Conservation (phyloP, 2,329 filamentous ascomycete species). For the Paradendryphiella salina region DNA sequence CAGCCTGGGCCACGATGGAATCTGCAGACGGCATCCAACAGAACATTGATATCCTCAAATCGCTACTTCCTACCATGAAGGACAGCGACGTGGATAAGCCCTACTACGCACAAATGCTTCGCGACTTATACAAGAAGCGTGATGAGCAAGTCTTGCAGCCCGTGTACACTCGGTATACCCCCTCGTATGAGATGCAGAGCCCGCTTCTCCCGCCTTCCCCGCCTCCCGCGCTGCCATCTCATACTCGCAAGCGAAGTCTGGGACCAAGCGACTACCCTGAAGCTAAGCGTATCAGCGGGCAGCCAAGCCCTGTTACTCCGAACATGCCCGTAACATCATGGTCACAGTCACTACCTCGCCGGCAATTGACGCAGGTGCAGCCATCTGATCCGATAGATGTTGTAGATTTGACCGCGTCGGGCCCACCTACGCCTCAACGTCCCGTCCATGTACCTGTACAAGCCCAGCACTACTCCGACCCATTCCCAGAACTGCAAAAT, state of each 20-base stretch:
- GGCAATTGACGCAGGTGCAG: neutral
- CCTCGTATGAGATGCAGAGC: neutral
- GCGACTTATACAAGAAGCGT: slow-evolving; percentile 1
- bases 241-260: slow-evolving; percentile 33
- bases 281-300: slow-evolving; percentile 32
- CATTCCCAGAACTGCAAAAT: slow-evolving; percentile 10
- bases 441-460: neutral
- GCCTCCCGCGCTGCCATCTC: slow-evolving; percentile 3
- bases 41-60: slow-evolving; percentile 6
- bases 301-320: slow-evolving; percentile 29
- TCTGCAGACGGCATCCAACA: neutral
- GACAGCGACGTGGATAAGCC: neutral
- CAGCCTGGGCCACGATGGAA: neutral
- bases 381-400: neutral
- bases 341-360: slow-evolving; percentile 8
- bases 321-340: slow-evolving; percentile 21
- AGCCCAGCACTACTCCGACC: slow-evolving; percentile 2
- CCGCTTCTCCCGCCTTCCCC: slow-evolving; percentile 1
- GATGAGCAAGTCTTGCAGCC: neutral
- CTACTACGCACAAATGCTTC: slow-evolving; percentile 6
- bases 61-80: slow-evolving; percentile 2
- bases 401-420: slow-evolving; percentile 32
- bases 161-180: neutral
- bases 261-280: slow-evolving; percentile 25
- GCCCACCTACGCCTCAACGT: slow-evolving; percentile 17